Percentiles rank a stretch among this genome's conserved stretches.
These are phyloP conservation scores for Debaryomycetaceae sp. DNA, from an alignment of 1,139 yeast genomes.

Conservation along the genomic window DNA sequence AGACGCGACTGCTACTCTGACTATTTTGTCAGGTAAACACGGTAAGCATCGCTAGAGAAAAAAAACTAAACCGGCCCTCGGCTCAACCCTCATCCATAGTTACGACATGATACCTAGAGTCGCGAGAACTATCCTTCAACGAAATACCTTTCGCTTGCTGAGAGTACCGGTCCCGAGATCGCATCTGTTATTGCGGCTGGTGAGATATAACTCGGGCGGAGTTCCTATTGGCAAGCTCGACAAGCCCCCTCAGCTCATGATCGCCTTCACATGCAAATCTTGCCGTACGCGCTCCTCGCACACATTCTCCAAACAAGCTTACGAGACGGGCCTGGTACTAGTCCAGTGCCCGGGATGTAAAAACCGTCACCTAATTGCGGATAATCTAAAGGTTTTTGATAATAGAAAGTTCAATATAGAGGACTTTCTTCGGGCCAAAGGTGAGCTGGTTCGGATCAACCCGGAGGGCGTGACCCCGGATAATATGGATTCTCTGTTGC, in stretches of 20 bases:
- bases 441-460: slow-evolving; percentile 56
- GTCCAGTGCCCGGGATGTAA: slow-evolving; percentile 91
- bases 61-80: too few relatives aligned
- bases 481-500: too few relatives aligned
- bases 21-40: too few relatives aligned
- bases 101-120: too few relatives aligned
- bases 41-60: too few relatives aligned
- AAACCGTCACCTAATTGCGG: slow-evolving; percentile 84
- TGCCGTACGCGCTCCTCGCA: slow-evolving; percentile 82
- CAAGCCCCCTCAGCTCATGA: slow-evolving; percentile 61
- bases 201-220: too few relatives aligned
- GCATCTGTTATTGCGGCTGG: too few relatives aligned
- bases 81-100: too few relatives aligned
- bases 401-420: slow-evolving; percentile 68
- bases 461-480: slow-evolving; percentile 59
- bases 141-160: too few relatives aligned
- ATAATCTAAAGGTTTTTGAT: slow-evolving; percentile 74
- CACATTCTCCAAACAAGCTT: slow-evolving; percentile 83
- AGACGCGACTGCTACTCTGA: too few relatives aligned
- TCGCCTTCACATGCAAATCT: slow-evolving; percentile 87
- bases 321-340: slow-evolving; percentile 74
- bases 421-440: slow-evolving; percentile 67
- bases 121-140: too few relatives aligned
- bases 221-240: slow-evolving; percentile 29
- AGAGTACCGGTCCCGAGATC: too few relatives aligned